Percentiles rank a stretch among this genome's conserved stretches.
These are phyloP conservation scores for Skeletonema grethae DNA, from an alignment of 108 stramenopile species.

Conservation along the genomic window DNA sequence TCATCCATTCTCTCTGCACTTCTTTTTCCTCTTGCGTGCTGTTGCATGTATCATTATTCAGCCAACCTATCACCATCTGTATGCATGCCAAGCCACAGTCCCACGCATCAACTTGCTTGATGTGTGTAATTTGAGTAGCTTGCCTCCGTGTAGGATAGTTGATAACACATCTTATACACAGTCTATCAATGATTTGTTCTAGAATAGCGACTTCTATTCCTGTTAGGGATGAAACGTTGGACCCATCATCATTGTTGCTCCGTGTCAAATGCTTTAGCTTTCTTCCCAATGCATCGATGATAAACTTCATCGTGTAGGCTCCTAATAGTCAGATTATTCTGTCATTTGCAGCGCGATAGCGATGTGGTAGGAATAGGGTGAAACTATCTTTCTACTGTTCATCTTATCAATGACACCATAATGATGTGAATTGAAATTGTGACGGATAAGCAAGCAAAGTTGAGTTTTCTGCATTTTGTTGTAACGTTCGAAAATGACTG, in stretches of 20 bases:
- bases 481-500: no score
- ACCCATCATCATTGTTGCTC: neutral
- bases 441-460: no score
- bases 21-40: conserved; percentile 5
- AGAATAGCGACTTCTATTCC: neutral
- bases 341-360: neutral
- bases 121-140: conserved; percentile 22
- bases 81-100: conserved; percentile 71
- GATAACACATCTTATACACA: neutral
- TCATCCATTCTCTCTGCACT: conserved; percentile 34
- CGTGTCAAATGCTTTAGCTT: neutral
- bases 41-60: neutral
- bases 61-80: conserved; percentile 61
- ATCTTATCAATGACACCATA: no score
- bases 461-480: no score
- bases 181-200: neutral
- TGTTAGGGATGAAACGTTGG: neutral
- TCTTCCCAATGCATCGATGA: neutral
- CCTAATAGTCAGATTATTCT: no score
- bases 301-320: neutral
- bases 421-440: no score
- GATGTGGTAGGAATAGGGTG: neutral
- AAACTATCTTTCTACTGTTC: no score
- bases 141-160: neutral
- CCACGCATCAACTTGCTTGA: conserved; percentile 61